phyloP scores from a whole-genome alignment of 805 yeast genomes.

The Sugiyamaella boreocaroliniensis region DNA sequence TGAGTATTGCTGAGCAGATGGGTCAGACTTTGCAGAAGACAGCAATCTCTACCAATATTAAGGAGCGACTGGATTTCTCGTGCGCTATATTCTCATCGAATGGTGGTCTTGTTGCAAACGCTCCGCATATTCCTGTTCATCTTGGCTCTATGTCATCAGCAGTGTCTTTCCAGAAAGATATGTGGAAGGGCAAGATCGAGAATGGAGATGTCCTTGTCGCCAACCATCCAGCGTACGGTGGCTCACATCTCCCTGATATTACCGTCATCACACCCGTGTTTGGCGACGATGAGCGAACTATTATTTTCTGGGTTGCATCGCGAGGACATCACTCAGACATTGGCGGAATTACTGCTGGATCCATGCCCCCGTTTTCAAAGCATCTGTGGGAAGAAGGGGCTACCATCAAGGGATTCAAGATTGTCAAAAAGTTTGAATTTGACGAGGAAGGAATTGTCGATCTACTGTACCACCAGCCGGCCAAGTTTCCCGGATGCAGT shows the following conservation, averaged over 20 bases:
- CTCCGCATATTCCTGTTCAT: slow-evolving; percentile 85
- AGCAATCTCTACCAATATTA: slow-evolving; percentile 74
- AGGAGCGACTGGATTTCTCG: slow-evolving; percentile 75
- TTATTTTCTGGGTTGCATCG: slow-evolving; percentile 84
- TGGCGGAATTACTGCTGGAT: slow-evolving; percentile 87
- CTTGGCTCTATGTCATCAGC: slow-evolving; percentile 82
- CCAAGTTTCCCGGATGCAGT: slow-evolving; percentile 75
- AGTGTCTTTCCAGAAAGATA: slow-evolving; percentile 54
- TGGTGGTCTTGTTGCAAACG: slow-evolving; percentile 81
- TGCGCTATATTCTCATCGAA: slow-evolving; percentile 73
- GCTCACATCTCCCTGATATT: slow-evolving; percentile 83
- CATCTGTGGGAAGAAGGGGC: slow-evolving; percentile 89
- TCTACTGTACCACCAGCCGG: slow-evolving; percentile 64
- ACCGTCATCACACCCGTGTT: slow-evolving; percentile 91
- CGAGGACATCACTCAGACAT: slow-evolving; percentile 97
- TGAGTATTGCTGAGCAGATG: slow-evolving; percentile 91
- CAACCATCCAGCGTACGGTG: slow-evolving; percentile 80
- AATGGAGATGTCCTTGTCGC: slow-evolving; percentile 74
- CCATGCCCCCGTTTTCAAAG: slow-evolving; percentile 90
- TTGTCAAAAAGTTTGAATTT: slow-evolving; percentile 65
- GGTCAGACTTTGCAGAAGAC: slow-evolving; percentile 74
- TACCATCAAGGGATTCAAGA: slow-evolving; percentile 66
- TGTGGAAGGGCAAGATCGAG: slow-evolving; percentile 57
- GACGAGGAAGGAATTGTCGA: slow-evolving; percentile 64
- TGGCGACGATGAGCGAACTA: slow-evolving; percentile 39